A percentile compares a stretch with the other conserved stretches of the same genome.
Evolutionary conservation across 106 monocot genomes (phyloP).

Genomic region (Vanilla planifolia): DNA sequence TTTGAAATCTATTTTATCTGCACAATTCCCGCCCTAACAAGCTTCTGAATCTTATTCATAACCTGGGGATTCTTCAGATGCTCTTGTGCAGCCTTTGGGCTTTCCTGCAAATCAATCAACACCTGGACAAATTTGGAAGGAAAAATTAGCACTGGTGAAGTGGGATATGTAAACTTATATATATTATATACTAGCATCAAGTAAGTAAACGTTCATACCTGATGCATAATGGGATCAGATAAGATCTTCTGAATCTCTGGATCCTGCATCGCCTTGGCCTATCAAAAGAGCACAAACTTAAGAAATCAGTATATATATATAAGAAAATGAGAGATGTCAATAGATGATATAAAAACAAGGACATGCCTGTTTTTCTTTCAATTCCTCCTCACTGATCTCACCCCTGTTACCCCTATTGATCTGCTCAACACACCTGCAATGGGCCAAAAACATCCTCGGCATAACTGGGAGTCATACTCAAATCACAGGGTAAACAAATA

Average conservation of each 20-base stretch:
- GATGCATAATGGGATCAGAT: conserved; percentile 82
- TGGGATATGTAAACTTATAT: too few species aligned
- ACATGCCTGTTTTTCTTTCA: conserved; percentile 91
- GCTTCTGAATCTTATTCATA: conserved; percentile 87
- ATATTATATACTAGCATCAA: not conserved
- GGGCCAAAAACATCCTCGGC: not conserved
- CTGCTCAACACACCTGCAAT: conserved; percentile 80
- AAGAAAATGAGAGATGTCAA: not conserved
- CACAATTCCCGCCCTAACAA: conserved; percentile 77
- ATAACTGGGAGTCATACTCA: too few species aligned
- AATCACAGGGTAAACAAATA: too few species aligned
- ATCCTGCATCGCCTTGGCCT: conserved; percentile 90
- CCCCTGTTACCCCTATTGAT: conserved; percentile 92
- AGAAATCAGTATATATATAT: not conserved
- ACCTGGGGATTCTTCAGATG: conserved; percentile 86
- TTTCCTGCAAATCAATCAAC: conserved; percentile 78
- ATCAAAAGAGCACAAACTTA: not conserved
- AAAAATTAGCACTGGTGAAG: too few species aligned
- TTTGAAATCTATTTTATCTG: conserved; percentile 53
- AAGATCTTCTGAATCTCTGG: conserved; percentile 85
- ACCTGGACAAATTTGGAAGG: conserved; percentile 26
- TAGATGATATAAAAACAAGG: not conserved
- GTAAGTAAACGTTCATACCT: conserved; percentile 30
- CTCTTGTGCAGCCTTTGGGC: conserved; percentile 56
- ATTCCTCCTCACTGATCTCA: conserved; percentile 80